A percentile compares a stretch with the other conserved stretches of the same genome.
These are phyloP conservation scores for Arctostaphylos glauca DNA, from an alignment of 148 eudicot species.

Conservation along the genomic window DNA sequence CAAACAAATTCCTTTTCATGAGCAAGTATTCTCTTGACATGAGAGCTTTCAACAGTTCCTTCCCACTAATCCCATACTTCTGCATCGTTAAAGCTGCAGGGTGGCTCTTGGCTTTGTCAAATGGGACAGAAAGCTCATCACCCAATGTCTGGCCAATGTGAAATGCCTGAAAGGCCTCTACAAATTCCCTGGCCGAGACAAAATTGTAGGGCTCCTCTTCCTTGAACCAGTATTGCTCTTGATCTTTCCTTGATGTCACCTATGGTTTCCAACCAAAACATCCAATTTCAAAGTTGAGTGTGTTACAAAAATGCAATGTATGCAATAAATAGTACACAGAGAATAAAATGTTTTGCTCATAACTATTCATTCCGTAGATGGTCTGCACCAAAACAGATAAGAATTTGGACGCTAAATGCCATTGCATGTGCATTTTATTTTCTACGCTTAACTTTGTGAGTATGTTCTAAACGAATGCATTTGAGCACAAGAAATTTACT, in stretches of 20 bases:
- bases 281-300: background rate
- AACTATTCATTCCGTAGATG: too few relatives aligned
- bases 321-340: too few relatives aligned
- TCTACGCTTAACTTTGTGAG: too few relatives aligned
- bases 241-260: slow-evolving; percentile 59
- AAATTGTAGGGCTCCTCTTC: slow-evolving; percentile 34
- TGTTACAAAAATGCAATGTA: background rate
- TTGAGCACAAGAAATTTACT: slow-evolving; percentile 14
- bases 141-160: slow-evolving; percentile 34
- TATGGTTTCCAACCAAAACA: background rate
- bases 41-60: slow-evolving; percentile 21
- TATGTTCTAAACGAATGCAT: background rate
- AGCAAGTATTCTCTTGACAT: slow-evolving; percentile 16
- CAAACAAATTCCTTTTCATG: slow-evolving; percentile 27
- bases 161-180: slow-evolving; percentile 41
- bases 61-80: slow-evolving; percentile 16
- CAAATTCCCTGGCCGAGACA: slow-evolving; percentile 33
- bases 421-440: too few relatives aligned
- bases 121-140: slow-evolving; percentile 35
- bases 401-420: too few relatives aligned
- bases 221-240: slow-evolving; percentile 44
- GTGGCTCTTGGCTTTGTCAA: slow-evolving; percentile 35
- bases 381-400: too few relatives aligned
- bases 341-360: too few relatives aligned
- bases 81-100: slow-evolving; percentile 40